Percentiles rank a stretch among this genome's conserved stretches.
Evolutionary conservation across 2,329 filamentous ascomycete genomes (phyloP).

Genomic region (Sarocladium brachiariae): DNA sequence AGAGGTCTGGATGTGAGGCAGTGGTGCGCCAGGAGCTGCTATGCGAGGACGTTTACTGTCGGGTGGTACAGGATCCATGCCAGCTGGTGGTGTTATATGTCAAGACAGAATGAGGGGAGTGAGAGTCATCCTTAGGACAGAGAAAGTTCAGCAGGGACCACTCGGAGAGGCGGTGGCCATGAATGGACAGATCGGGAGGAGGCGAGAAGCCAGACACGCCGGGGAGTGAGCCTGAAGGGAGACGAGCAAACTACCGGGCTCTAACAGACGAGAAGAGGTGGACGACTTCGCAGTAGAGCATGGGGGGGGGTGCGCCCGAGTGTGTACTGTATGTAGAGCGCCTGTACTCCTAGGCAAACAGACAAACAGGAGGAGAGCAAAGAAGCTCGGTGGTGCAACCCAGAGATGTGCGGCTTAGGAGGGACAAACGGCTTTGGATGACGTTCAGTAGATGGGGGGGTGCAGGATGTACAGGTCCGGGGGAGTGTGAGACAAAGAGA

Average conservation of each 20-base stretch:
- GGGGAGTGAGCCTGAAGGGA: conserved; percentile 9
- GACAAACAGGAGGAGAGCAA: not conserved
- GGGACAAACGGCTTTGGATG: not conserved
- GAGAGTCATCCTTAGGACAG: conserved; percentile 8
- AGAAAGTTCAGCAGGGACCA: conserved; percentile 11
- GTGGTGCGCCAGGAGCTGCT: conserved; percentile 36
- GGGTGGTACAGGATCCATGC: conserved; percentile 54
- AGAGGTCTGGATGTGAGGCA: conserved; percentile 31
- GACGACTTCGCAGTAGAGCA: not conserved
- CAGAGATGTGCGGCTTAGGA: not conserved
- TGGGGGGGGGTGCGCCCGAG: conserved; percentile 1
- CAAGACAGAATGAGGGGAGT: conserved; percentile 10
- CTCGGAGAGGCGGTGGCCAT: conserved; percentile 8
- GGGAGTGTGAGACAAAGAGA: conserved; percentile 7
- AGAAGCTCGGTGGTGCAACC: conserved; percentile 4
- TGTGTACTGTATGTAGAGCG: not conserved
- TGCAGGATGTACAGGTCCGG: not conserved
- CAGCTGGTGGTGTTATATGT: conserved; percentile 30
- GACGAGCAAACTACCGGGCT: conserved; percentile 8
- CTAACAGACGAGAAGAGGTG: conserved; percentile 3
- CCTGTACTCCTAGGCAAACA: not conserved
- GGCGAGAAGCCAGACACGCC: conserved; percentile 6
- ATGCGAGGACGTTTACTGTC: conserved; percentile 55
- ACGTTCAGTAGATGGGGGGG: conserved; percentile 6
- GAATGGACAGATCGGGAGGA: conserved; percentile 6